Conservation (phyloP, 2,329 filamentous ascomycete genomes). For the Chaetomiaceae sp. region DNA sequence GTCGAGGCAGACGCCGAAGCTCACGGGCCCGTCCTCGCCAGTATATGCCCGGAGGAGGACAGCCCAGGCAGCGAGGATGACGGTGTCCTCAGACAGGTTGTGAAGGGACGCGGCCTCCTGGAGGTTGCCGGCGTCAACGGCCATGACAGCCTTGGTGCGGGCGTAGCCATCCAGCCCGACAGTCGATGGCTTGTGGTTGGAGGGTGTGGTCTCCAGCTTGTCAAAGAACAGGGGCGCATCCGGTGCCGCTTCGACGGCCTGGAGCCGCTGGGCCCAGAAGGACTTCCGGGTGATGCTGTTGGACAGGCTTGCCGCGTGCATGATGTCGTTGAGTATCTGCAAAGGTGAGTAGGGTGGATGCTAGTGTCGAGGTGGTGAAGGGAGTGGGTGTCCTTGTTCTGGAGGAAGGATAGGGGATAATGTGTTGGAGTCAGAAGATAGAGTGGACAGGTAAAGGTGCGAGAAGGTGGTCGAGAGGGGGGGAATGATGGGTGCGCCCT, state of each 20-base stretch:
- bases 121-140: conserved; percentile 10
- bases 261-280: conserved; percentile 10
- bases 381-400: not conserved
- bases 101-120: conserved; percentile 7
- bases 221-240: conserved; percentile 8
- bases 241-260: conserved; percentile 1
- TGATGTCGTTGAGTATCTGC: not conserved
- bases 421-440: not conserved
- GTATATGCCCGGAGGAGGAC: conserved; percentile 11
- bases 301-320: conserved; percentile 8
- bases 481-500: too few species aligned
- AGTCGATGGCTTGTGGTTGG: not conserved
- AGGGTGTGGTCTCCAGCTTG: not conserved
- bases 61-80: conserved; percentile 10
- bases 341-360: not conserved
- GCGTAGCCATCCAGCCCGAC: not conserved
- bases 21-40: conserved; percentile 8
- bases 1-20: conserved; percentile 13
- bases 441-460: too few species aligned
- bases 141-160: conserved; percentile 15
- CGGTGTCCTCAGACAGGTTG: conserved; percentile 7
- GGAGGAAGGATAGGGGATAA: not conserved
- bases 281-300: conserved; percentile 14
- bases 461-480: too few species aligned
- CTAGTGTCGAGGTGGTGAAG: not conserved